These are phyloP conservation scores for Exophiala oligosperma DNA, from an alignment of 2,329 filamentous ascomycete genomes.

Conservation along the genomic window DNA sequence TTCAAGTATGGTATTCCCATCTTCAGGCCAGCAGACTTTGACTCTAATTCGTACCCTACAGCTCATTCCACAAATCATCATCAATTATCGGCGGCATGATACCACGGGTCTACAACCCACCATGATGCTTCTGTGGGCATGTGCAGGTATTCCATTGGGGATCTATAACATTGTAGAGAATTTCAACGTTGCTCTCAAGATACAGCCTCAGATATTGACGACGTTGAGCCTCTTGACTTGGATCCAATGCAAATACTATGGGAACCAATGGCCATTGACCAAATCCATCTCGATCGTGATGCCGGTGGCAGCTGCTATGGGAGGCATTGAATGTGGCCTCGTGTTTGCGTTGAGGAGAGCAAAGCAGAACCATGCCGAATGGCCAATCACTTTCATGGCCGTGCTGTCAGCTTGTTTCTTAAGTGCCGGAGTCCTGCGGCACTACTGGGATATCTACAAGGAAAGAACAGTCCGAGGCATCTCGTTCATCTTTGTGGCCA, in stretches of 20 bases:
- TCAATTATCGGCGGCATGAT: conserved; percentile 67
- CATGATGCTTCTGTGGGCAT: conserved; percentile 73
- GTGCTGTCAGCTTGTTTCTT: conserved; percentile 63
- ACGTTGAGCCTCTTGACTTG: conserved; percentile 54
- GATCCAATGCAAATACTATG: conserved; percentile 57
- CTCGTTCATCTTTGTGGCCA: conserved; percentile 69
- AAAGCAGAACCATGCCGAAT: conserved; percentile 48
- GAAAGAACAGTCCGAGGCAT: conserved; percentile 69
- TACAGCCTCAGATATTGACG: conserved; percentile 60
- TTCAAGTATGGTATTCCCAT: conserved; percentile 49
- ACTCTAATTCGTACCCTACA: conserved; percentile 33
- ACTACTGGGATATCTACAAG: conserved; percentile 69
- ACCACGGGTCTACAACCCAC: conserved; percentile 64
- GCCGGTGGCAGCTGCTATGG: conserved; percentile 58
- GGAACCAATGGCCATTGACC: conserved; percentile 55
- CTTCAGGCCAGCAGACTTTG: not conserved
- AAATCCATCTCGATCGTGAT: conserved; percentile 52
- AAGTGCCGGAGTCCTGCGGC: conserved; percentile 64
- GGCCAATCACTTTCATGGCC: conserved; percentile 68
- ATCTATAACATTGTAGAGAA: conserved; percentile 58
- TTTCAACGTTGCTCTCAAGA: conserved; percentile 54
- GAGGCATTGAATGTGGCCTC: conserved; percentile 58
- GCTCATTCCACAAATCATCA: conserved; percentile 68
- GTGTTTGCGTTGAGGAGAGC: conserved; percentile 58
- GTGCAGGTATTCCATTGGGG: conserved; percentile 66